Base-by-base conservation (phyloP, 2,329 filamentous ascomycete genomes). In the Sarocladium strictum region DNA sequence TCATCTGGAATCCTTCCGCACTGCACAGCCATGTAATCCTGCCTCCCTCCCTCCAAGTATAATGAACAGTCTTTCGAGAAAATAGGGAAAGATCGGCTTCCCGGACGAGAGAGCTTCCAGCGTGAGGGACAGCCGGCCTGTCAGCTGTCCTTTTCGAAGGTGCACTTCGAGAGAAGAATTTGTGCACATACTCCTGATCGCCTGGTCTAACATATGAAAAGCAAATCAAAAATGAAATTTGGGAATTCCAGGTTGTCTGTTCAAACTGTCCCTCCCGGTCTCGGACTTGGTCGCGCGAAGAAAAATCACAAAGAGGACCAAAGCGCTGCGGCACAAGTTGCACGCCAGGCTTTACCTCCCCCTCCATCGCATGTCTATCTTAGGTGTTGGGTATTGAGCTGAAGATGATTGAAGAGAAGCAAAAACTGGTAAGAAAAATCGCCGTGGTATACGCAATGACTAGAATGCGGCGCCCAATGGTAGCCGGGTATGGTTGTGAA, bases 401-500 rank as follows among this genome's bases (percentile, higher is more conserved):
- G 35, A 33, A 45, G 37, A 47, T 54, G 53, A 24, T 43, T 38
- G 52, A 54, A 54, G n/a, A 53, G 32, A 49, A 55, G 41, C 40
- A 54, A 27, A 43, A 51, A 21, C 33, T 19, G 15, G 19, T 51
- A 53, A 35, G n/a, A 49, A 38, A 50, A 38, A 56, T 45, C 35
- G 49, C 37, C 37, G 51, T 45, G 17, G 49, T 41, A 49, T 35
- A 47, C 27, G 29, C 40, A 29, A 41, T 49, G 37, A 55, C 45
- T 37, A 55, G 45, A 37, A 47, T 55, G 53, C 53, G 24, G 41
- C 41, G 53, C 53, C 41, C 40, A 41, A 32, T 33, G 41, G 41
- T 35, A 21, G 58, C 61, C 61, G 63, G 64, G 65, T 67, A 66
- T 65, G 63, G 32, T 53, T 60, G 58, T 59, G 56, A 59, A 58